Percentiles rank a stretch among this genome's conserved stretches.
phyloP scores from a whole-genome alignment of 73 alveolate genomes.

The Symbiodinium natans region DNA sequence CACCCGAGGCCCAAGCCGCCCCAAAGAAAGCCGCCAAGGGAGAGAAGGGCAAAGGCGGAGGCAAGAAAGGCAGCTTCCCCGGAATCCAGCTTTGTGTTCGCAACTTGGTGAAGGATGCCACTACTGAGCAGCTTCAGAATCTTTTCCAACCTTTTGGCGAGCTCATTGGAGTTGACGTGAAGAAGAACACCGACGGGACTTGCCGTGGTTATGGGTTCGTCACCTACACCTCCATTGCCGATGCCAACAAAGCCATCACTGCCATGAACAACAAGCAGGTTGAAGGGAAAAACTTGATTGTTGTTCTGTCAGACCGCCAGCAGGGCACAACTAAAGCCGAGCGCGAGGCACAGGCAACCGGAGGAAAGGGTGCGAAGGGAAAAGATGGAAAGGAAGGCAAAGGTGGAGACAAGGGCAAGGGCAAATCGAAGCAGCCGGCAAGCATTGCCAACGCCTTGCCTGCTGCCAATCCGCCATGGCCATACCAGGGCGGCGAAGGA shows the following conservation, averaged over 20 bases:
- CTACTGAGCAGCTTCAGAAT: conserved; percentile 35
- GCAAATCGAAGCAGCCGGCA: conserved; percentile 30
- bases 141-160: conserved; percentile 46
- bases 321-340: conserved; percentile 63
- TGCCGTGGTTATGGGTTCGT: conserved; percentile 84
- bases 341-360: conserved; percentile 33
- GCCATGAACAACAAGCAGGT: conserved; percentile 71
- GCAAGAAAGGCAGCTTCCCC: conserved; percentile 59
- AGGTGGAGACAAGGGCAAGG: conserved; percentile 38
- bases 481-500: conserved; percentile 13
- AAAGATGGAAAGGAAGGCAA: conserved; percentile 32
- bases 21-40: conserved; percentile 7
- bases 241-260: conserved; percentile 53
- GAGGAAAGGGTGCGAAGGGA: background rate
- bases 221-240: conserved; percentile 49
- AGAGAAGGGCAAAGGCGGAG: conserved; percentile 42
- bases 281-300: conserved; percentile 57
- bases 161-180: conserved; percentile 47
- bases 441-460: conserved; percentile 23
- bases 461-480: conserved; percentile 27
- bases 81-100: conserved; percentile 66
- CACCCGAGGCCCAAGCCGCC: conserved; percentile 23
- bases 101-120: conserved; percentile 51
- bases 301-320: conserved; percentile 62
- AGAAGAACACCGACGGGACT: conserved; percentile 56